Base-by-base conservation (phyloP, 139 green algal species). In the Pleodorina starrii region DNA sequence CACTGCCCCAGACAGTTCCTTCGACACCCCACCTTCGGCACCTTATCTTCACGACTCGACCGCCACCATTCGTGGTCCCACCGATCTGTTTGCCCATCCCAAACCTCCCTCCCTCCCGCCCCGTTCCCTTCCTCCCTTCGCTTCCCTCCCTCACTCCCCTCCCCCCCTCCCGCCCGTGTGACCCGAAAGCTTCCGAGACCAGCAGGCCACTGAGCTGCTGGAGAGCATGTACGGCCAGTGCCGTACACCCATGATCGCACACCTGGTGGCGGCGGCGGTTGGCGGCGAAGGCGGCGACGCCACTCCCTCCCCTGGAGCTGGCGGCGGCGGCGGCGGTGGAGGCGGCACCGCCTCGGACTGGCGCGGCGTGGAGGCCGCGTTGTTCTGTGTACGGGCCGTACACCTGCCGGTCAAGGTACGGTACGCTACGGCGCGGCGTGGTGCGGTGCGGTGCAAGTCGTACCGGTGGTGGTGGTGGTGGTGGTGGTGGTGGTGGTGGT, bases 301-400 rank as follows among this genome's bases (percentile, higher is more conserved):
- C 21, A 12, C 27, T 27, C 17, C 21, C 5, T 21, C 35, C 59
- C 1, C 36, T 27, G 59, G 59, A 38, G 59, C 38, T 32, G 59
- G n/a, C 17, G 59, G 14, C 29, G 54, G 54, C 51, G 80, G 40
- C 40, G 80, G 10, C 25, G 51, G 32, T 25, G 72, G 46, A 29
- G 87, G 94, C 51, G 42, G 84, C 50, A 44, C 51, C 40, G 90
- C 89, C 3, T 43, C 19, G 59, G 87, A 72, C 16, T 97, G 95
- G 95, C 93, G 94, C 86, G 23, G 88, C 0, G 89, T 89, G 1
- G 95, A 97, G 79, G 94, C 88, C 2, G 91, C 92, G 36, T 60
- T 97, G 44, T 97, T 94, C 88, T 83, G 88, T 5, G 42, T 97
- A 38, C 60, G 88, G 7, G 89, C 78, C 36, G 80, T 94, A 0